These are phyloP conservation scores for Rhodotorula mucilaginosa DNA, from an alignment of 1,284 basidiomycete genomes.

Conservation along the genomic window DNA sequence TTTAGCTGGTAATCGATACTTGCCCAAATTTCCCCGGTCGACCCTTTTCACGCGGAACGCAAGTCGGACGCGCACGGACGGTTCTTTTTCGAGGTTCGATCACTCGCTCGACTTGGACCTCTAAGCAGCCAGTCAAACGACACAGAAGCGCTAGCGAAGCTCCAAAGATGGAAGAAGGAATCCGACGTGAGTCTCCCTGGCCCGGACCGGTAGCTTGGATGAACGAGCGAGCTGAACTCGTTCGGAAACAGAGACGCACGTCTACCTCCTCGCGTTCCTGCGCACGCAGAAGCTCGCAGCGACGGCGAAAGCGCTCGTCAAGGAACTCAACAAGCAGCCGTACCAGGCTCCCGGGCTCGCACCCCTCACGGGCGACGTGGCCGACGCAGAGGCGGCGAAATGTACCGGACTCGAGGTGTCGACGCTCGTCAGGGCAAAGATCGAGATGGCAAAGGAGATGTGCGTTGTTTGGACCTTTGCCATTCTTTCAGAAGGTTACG, in stretches of 20 bases:
- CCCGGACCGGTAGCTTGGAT: neutral
- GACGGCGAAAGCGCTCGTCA: slow-evolving; percentile 48
- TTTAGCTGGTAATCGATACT: no score
- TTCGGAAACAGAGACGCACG: slow-evolving; percentile 60
- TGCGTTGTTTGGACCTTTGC: slow-evolving; percentile 1
- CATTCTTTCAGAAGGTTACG: neutral
- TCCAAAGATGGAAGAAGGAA: neutral
- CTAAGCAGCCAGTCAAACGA: neutral
- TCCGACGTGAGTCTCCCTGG: neutral
- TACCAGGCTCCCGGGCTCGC: slow-evolving; percentile 7
- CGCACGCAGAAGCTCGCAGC: slow-evolving; percentile 61
- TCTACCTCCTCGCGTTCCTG: slow-evolving; percentile 69
- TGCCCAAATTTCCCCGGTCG: no score
- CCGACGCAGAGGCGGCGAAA: slow-evolving; percentile 47
- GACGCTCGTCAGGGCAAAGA: slow-evolving; percentile 23
- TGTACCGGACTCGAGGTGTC: slow-evolving; percentile 21
- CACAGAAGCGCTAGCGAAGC: neutral
- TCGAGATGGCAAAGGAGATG: slow-evolving; percentile 23
- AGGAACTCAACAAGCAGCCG: slow-evolving; percentile 34
- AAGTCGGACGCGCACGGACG: no score
- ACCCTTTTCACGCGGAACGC: no score
- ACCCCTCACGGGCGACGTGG: slow-evolving; percentile 14
- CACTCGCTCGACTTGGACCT: neutral
- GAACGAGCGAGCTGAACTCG: neutral
- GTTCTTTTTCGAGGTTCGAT: neutral